Percentiles rank a stretch among this genome's conserved stretches.
Evolutionary conservation across 129 eudicot genomes (phyloP).

Genomic region (Escallonia rubra): DNA sequence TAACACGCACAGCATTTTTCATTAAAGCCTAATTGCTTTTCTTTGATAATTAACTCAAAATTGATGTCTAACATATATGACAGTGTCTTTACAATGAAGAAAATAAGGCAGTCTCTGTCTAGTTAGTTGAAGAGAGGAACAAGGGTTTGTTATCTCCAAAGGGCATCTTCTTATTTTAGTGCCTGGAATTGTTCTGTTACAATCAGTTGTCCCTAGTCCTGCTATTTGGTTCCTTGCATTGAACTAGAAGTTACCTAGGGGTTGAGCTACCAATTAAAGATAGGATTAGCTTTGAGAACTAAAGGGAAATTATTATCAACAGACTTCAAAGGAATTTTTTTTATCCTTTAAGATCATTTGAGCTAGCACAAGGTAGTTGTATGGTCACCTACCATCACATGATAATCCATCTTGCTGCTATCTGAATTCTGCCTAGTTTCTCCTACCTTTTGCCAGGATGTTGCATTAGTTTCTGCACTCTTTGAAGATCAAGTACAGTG

Average conservation of each 20-base stretch:
- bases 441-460: neutral
- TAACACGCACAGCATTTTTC: too few relatives aligned
- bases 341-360: neutral
- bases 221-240: constrained; percentile 34
- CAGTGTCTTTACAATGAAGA: too few relatives aligned
- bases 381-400: constrained; percentile 27
- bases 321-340: constrained; percentile 18
- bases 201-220: neutral
- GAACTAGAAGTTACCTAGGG: constrained; percentile 28
- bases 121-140: too few relatives aligned
- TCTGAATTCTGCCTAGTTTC: neutral
- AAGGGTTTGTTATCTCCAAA: too few relatives aligned
- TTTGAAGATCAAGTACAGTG: neutral
- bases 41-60: neutral
- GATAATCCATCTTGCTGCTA: constrained; percentile 5
- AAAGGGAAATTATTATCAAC: constrained; percentile 8
- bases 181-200: constrained; percentile 19
- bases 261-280: constrained; percentile 9
- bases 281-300: constrained; percentile 16
- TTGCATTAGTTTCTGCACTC: neutral
- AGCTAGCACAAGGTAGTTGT: neutral
- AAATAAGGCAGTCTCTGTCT: too few relatives aligned
- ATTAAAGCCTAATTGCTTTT: constrained; percentile 1
- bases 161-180: neutral
- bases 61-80: too few relatives aligned